These are phyloP conservation scores for Byssoonygena ceratinophila DNA, from an alignment of 2,329 filamentous ascomycete species.

Conservation along the genomic window DNA sequence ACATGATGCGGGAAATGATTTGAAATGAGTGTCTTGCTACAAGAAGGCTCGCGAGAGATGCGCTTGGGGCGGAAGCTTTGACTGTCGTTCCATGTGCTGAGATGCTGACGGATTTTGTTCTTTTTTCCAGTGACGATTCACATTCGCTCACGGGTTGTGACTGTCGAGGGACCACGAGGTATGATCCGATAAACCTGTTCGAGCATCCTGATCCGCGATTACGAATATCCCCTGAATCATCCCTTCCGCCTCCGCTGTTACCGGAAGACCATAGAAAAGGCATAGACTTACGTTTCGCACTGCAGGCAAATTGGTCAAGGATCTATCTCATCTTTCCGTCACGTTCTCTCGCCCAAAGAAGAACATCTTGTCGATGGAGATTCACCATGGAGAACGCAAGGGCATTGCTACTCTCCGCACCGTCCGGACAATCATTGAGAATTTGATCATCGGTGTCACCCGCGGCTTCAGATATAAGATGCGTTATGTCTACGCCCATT, in stretches of 20 bases:
- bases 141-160: slow-evolving; percentile 95
- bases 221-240: slow-evolving; percentile 11
- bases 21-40: background rate
- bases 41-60: background rate
- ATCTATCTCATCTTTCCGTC: slow-evolving; percentile 91
- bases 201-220: slow-evolving; percentile 14
- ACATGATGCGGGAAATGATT: background rate
- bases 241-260: background rate
- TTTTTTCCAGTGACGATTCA: slow-evolving; percentile 77
- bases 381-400: slow-evolving; percentile 98
- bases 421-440: slow-evolving; percentile 96
- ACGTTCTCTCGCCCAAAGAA: slow-evolving; percentile 83
- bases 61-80: background rate
- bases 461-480: slow-evolving; percentile 99
- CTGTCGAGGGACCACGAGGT: slow-evolving; percentile 93
- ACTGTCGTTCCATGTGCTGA: background rate
- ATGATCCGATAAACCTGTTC: slow-evolving; percentile 28
- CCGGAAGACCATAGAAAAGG: background rate
- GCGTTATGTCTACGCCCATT: slow-evolving; percentile 99
- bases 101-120: slow-evolving; percentile 20
- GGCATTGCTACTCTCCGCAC: slow-evolving; percentile 95
- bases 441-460: slow-evolving; percentile 96
- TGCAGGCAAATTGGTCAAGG: slow-evolving; percentile 85
- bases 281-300: background rate
- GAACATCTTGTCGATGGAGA: slow-evolving; percentile 86